Evolutionary conservation across 2,329 filamentous ascomycete species (phyloP).

Genomic region (Onygenales sp.): DNA sequence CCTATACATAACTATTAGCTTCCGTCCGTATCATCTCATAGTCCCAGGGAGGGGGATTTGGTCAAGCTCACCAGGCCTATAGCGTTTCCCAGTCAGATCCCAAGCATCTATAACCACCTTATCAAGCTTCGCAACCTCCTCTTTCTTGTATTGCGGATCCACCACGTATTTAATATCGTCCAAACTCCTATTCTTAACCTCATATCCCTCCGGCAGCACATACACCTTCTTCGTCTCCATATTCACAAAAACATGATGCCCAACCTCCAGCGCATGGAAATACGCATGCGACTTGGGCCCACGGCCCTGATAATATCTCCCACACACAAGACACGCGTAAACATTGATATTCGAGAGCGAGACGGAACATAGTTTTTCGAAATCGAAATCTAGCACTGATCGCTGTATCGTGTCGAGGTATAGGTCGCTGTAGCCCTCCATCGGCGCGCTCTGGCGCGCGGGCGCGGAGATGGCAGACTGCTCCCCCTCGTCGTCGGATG

Average conservation of each 20-base stretch:
- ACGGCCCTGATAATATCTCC: slow-evolving; percentile 93
- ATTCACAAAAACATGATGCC: slow-evolving; percentile 97
- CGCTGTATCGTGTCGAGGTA: slow-evolving; percentile 97
- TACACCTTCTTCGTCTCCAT: slow-evolving; percentile 54
- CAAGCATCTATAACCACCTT: slow-evolving; percentile 50
- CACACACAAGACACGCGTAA: slow-evolving; percentile 93
- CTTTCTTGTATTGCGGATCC: slow-evolving; percentile 73
- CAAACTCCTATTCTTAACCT: slow-evolving; percentile 86
- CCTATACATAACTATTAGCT: slow-evolving; percentile 30
- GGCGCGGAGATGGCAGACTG: slow-evolving; percentile 27
- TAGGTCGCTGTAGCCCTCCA: slow-evolving; percentile 84
- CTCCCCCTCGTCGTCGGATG: slow-evolving; percentile 26
- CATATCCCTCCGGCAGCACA: slow-evolving; percentile 81
- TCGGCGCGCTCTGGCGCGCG: slow-evolving; percentile 63
- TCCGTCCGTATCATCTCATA: not conserved
- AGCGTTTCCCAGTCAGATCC: slow-evolving; percentile 74
- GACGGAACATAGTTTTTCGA: slow-evolving; percentile 95
- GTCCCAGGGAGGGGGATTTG: not conserved
- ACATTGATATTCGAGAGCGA: slow-evolving; percentile 98
- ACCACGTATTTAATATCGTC: slow-evolving; percentile 98
- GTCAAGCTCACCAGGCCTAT: slow-evolving; percentile 56
- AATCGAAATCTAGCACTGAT: slow-evolving; percentile 90
- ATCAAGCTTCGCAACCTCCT: slow-evolving; percentile 74
- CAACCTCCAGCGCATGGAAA: slow-evolving; percentile 90
- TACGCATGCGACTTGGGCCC: slow-evolving; percentile 94